Conservation (phyloP, 257 asterid genomes). For the Ehretia macrophylla region DNA sequence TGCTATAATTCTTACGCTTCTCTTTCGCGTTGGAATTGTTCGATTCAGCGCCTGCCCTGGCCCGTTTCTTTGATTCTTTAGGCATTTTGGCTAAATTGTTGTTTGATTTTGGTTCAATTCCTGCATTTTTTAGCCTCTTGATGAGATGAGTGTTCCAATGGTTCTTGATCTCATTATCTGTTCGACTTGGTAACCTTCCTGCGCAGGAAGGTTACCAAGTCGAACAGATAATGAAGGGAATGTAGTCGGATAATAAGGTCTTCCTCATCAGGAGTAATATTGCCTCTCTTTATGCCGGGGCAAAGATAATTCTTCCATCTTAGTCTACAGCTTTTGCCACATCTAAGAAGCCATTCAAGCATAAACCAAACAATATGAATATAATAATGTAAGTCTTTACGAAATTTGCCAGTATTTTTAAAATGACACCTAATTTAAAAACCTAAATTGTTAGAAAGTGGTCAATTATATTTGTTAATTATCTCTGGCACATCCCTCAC, state of each 20-base stretch:
- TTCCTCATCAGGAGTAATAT: conserved; percentile 8
- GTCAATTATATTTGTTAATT: too few species aligned
- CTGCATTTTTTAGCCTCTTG: conserved; percentile 31
- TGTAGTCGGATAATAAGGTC: conserved; percentile 12
- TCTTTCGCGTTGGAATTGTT: neutral
- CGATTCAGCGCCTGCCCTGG: neutral
- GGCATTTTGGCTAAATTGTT: neutral
- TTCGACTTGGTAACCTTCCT: conserved; percentile 67
- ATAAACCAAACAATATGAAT: neutral
- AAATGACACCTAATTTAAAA: too few species aligned
- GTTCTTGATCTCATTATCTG: conserved; percentile 73
- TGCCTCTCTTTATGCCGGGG: conserved; percentile 8
- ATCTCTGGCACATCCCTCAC: too few species aligned
- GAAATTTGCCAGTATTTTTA: neutral
- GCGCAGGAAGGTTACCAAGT: conserved; percentile 42
- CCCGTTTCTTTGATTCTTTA: conserved; percentile 1
- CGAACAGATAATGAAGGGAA: too few species aligned
- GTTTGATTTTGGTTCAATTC: conserved; percentile 16
- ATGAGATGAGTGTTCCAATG: conserved; percentile 61
- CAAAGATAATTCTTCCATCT: conserved; percentile 10
- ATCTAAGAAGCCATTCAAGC: conserved; percentile 1
- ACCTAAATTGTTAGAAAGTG: too few species aligned
- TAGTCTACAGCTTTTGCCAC: conserved; percentile 15
- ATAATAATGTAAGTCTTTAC: neutral
- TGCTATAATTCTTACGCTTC: neutral